phyloP scores from a whole-genome alignment of 495 filamentous ascomycete species.

The Articulospora tetracladia region DNA sequence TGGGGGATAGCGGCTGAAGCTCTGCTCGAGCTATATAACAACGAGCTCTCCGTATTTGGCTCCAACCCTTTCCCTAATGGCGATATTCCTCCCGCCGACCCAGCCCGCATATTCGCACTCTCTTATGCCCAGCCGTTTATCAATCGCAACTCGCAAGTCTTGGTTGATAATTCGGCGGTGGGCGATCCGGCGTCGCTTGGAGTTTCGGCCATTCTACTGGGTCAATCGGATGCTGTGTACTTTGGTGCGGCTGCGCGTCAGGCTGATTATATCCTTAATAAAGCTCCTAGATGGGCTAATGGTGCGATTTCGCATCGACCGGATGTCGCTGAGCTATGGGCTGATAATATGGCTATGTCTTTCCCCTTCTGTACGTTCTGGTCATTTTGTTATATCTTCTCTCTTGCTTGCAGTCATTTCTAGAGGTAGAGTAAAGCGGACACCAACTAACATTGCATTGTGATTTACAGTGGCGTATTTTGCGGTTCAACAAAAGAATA shows the following conservation, averaged over 20 bases:
- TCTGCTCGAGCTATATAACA: constrained; percentile 42
- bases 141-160: constrained; percentile 24
- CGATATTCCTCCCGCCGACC: constrained; percentile 32
- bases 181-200: constrained; percentile 45
- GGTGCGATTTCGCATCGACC: constrained; percentile 48
- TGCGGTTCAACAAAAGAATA: constrained; percentile 35
- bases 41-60: constrained; percentile 39
- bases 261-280: constrained; percentile 36
- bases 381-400: background rate
- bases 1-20: constrained; percentile 44
- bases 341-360: constrained; percentile 48
- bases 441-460: background rate
- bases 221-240: constrained; percentile 33
- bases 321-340: constrained; percentile 44
- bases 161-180: constrained; percentile 30
- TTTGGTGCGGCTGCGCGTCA: constrained; percentile 34
- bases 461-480: constrained; percentile 38
- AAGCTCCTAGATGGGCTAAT: constrained; percentile 41
- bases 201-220: constrained; percentile 41
- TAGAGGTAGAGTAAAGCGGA: background rate
- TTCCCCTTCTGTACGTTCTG: constrained; percentile 35
- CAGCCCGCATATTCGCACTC: constrained; percentile 25
- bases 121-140: constrained; percentile 35
- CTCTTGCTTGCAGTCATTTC: background rate
- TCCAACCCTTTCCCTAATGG: constrained; percentile 37